phyloP scores from a whole-genome alignment of 1,139 yeast species.

The Nadsonia commutata region DNA sequence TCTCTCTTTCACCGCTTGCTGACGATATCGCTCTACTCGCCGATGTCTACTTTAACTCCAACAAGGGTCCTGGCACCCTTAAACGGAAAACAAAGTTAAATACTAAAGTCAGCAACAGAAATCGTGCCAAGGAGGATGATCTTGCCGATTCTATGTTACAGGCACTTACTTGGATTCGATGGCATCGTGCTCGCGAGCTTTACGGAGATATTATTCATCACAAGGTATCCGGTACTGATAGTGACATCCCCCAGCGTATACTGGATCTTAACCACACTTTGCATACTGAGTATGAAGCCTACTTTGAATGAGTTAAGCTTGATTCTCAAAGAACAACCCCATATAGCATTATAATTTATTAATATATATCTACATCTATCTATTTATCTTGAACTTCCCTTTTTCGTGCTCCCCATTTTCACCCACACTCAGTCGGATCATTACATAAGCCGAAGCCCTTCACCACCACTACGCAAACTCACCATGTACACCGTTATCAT shows the following conservation, averaged over 20 bases:
- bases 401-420: too few species aligned
- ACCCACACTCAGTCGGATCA: too few species aligned
- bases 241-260: not conserved
- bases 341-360: too few species aligned
- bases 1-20: not conserved
- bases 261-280: not conserved
- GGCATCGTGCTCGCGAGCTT: conserved; percentile 26
- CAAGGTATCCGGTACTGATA: not conserved
- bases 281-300: not conserved
- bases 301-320: too few species aligned
- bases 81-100: not conserved
- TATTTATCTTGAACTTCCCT: too few species aligned
- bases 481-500: too few species aligned
- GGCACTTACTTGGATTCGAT: conserved; percentile 36
- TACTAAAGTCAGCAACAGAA: conserved; percentile 3
- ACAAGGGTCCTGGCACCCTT: conserved; percentile 3
- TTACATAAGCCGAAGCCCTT: too few species aligned
- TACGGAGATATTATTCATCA: not conserved
- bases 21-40: conserved; percentile 1
- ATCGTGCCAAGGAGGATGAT: conserved; percentile 44
- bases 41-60: conserved; percentile 5
- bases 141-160: conserved; percentile 45
- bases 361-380: too few species aligned
- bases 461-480: too few species aligned
- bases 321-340: too few species aligned